Evolutionary conservation across 495 filamentous ascomycete genomes (phyloP).

Genomic region (Hypoxylon fragiforme): DNA sequence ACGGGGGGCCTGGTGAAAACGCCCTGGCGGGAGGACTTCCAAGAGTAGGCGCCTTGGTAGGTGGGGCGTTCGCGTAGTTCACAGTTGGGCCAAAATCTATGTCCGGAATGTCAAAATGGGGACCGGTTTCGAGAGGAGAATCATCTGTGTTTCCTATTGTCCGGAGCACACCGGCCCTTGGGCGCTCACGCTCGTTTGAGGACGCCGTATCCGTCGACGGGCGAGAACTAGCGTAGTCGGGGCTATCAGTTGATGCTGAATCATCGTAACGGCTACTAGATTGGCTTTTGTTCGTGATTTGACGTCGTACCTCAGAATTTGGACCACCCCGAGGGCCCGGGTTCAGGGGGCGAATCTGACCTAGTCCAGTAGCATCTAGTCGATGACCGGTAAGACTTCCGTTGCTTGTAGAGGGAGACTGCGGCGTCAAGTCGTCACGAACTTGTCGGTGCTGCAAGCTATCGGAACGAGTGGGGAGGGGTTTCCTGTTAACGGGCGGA

Average conservation of each 20-base stretch:
- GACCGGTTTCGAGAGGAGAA: not conserved
- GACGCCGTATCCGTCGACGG: constrained; percentile 64
- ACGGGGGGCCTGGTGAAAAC: constrained; percentile 46
- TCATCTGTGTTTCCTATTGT: constrained; percentile 68
- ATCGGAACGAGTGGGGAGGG: constrained; percentile 56
- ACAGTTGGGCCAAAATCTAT: constrained; percentile 89
- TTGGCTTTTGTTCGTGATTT: constrained; percentile 43
- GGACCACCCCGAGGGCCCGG: constrained; percentile 13
- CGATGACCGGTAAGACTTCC: constrained; percentile 66
- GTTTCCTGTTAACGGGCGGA: constrained; percentile 57
- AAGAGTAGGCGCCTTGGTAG: constrained; percentile 26
- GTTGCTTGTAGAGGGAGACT: constrained; percentile 50
- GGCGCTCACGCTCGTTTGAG: constrained; percentile 59
- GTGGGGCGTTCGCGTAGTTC: constrained; percentile 56
- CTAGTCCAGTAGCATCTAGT: constrained; percentile 67
- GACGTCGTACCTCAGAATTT: constrained; percentile 29
- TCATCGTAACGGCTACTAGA: constrained; percentile 52
- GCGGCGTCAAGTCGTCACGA: constrained; percentile 32
- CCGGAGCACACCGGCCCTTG: constrained; percentile 80
- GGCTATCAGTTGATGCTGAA: constrained; percentile 51
- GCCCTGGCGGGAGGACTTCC: constrained; percentile 32
- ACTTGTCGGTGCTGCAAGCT: constrained; percentile 42
- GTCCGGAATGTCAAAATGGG: constrained; percentile 61
- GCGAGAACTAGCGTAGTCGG: constrained; percentile 71
- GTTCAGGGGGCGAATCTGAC: constrained; percentile 44